Conservation (phyloP, 164 flowering plant species). For the Macadamia integrifolia region DNA sequence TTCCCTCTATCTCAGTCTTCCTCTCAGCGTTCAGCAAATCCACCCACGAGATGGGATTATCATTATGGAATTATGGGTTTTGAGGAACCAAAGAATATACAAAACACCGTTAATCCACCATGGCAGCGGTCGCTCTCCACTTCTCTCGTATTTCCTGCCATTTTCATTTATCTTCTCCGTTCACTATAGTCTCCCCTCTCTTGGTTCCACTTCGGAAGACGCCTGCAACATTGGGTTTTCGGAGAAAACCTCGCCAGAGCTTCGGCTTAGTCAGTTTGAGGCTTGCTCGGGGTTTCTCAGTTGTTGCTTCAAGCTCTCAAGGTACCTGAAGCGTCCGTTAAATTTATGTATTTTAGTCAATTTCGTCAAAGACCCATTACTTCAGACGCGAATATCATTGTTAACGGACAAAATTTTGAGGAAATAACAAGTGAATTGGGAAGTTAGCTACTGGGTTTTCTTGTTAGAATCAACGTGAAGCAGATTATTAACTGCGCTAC, state of each 20-base stretch:
- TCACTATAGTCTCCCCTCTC: slow-evolving; percentile 7
- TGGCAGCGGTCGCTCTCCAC: slow-evolving; percentile 21
- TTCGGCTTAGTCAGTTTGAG: slow-evolving; percentile 8
- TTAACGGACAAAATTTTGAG: not conserved
- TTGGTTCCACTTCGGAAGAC: not conserved
- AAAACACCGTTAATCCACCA: slow-evolving; percentile 2
- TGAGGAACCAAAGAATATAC: not conserved
- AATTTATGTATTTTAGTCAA: not conserved
- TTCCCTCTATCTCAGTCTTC: too few species aligned
- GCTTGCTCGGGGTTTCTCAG: slow-evolving; percentile 18
- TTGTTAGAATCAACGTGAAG: not conserved
- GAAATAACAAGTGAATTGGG: not conserved
- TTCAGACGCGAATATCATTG: not conserved
- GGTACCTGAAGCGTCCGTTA: slow-evolving; percentile 11
- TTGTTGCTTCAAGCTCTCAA: slow-evolving; percentile 22
- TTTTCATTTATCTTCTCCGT: slow-evolving; percentile 18
- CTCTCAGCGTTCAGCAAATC: too few species aligned
- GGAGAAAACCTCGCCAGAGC: slow-evolving; percentile 12
- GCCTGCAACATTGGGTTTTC: slow-evolving; percentile 10
- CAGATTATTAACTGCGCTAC: too few species aligned
- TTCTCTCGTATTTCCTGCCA: slow-evolving; percentile 28
- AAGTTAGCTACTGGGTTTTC: not conserved
- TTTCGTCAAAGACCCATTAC: slow-evolving; percentile 7
- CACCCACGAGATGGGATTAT: too few species aligned
- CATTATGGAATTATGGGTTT: not conserved